These are phyloP conservation scores for Podospora pseudopauciseta DNA, from an alignment of 495 filamentous ascomycete genomes.

Conservation along the genomic window DNA sequence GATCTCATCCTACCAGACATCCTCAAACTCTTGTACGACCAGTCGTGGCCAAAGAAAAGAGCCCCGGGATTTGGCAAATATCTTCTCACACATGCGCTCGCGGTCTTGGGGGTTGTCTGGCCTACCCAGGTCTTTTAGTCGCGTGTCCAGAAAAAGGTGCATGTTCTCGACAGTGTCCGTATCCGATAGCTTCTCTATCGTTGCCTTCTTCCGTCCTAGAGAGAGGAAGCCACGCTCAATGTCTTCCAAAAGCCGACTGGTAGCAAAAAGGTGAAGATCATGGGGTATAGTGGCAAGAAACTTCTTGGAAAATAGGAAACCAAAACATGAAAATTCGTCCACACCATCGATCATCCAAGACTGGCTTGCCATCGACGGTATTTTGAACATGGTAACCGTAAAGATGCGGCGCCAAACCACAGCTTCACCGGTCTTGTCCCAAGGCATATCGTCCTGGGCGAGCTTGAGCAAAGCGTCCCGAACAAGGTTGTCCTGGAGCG, in stretches of 20 bases:
- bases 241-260: constrained; percentile 23
- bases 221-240: constrained; percentile 22
- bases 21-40: constrained; percentile 30
- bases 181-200: constrained; percentile 15
- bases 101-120: constrained; percentile 18
- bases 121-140: constrained; percentile 20
- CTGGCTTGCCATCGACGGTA: constrained; percentile 16
- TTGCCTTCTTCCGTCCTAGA: constrained; percentile 13
- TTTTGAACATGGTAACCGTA: constrained; percentile 18
- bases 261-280: constrained; percentile 23
- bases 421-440: constrained; percentile 21
- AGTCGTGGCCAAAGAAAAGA: constrained; percentile 37
- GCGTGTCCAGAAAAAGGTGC: constrained; percentile 21
- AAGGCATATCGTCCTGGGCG: background rate
- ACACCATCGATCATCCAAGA: constrained; percentile 31
- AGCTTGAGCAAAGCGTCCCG: no score
- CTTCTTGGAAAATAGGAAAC: constrained; percentile 15
- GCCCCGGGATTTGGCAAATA: constrained; percentile 32
- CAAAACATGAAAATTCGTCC: constrained; percentile 24
- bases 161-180: constrained; percentile 30
- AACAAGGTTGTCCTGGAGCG: no score
- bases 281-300: constrained; percentile 14
- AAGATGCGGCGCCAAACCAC: constrained; percentile 29
- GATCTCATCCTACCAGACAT: constrained; percentile 26
- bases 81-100: constrained; percentile 27